Base-by-base conservation (phyloP, 1,284 basidiomycete genomes). In the Ceratobasidium theobromae region DNA sequence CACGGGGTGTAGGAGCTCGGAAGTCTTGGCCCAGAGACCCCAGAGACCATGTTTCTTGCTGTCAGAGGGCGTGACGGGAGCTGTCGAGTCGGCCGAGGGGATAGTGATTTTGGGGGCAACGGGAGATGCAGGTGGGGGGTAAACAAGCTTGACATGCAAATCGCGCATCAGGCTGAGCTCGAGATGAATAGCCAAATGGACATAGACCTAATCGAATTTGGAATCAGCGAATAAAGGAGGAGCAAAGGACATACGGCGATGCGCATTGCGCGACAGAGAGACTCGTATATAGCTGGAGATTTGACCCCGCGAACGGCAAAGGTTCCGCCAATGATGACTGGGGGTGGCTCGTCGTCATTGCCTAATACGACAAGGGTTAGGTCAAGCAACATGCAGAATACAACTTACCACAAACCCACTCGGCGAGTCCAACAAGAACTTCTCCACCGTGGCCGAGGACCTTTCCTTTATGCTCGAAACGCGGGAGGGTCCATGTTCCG, bases 91-190 rank as follows among this genome's bases (percentile, higher is more conserved):
- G 48, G 53, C 16, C 33, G 32, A n/a, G 54, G 46, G 14, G 38
- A 16, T 8, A 38, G 16, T 38, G 35, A 16, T 38, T 8, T 25
- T 12, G 32, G 45, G 8, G 21, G 35, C 18, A 65, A 38, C 32
- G 27, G 51, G 21, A 30, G 38, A 30, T 14, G 54, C 45, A 18
- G 54, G 55, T 11, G 65, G 21, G 2, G 66, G 73, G 67, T 76
- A 82, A 38, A 76, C 75, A 14, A 87, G 74, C 3, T 74, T 72
- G 18, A 85, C 78, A 52, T 78, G 74, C 0, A 80, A 83, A 72
- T 85, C 79, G 4, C 76, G 69, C n/a, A 87, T 78, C 4, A 86
- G 73, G 48, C 82, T 79, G 71, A 87, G 85, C 71, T 88, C 86
- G 21, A 88, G 80, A 3, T 85, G 69, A 28, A 86, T 76, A 1